Conservation (phyloP, 257 asterid species). For the Capsicum chinense region DNA sequence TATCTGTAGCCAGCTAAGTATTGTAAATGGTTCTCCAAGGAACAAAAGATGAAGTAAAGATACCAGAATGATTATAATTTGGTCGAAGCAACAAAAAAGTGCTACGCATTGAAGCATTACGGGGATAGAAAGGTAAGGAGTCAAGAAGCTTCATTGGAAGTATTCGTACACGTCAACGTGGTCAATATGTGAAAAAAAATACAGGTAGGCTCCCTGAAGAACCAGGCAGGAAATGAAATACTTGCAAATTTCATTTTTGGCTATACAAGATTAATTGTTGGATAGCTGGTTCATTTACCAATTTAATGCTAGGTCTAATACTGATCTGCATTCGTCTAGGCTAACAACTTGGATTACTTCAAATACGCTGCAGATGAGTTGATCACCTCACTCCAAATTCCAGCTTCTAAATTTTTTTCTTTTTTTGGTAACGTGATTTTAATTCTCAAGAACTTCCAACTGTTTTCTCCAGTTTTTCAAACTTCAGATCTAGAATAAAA, state of each 20-base stretch:
- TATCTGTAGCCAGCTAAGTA: not conserved
- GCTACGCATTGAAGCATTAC: not conserved
- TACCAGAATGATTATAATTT: not conserved
- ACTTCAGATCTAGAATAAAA: not conserved
- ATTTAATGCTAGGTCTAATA: not conserved
- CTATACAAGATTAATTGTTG: not conserved
- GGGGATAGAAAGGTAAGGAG: not conserved
- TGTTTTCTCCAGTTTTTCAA: not conserved
- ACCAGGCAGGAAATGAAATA: not conserved
- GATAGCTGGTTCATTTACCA: not conserved
- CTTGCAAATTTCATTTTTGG: not conserved
- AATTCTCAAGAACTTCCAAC: not conserved
- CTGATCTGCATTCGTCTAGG: not conserved
- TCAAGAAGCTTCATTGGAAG: not conserved
- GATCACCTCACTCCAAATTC: no score
- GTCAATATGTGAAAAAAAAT: not conserved
- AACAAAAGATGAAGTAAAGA: not conserved
- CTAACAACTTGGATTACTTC: not conserved
- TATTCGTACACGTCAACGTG: not conserved
- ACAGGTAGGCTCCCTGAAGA: not conserved
- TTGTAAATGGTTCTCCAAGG: not conserved
- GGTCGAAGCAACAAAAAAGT: not conserved
- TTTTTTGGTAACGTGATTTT: not conserved
- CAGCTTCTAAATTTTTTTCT: not conserved
- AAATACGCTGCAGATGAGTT: not conserved